Evolutionary conservation across 768 basidiomycete genomes (phyloP).

Genomic region (Holtermanniella nyarrowii): DNA sequence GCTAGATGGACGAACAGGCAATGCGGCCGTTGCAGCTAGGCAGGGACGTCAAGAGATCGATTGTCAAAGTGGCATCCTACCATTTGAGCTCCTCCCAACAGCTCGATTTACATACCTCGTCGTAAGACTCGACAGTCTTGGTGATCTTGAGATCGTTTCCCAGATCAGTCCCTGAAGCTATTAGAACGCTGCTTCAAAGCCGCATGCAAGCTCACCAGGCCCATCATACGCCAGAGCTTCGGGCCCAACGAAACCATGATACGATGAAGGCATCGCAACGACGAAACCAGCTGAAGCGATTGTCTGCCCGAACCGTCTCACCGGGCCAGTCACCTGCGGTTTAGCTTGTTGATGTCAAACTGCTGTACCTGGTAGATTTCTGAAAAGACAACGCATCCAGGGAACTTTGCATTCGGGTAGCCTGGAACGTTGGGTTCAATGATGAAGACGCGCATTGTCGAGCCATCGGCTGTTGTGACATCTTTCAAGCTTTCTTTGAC

Average conservation of each 20-base stretch:
- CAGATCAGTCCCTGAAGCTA: neutral
- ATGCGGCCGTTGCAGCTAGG: conserved; percentile 85
- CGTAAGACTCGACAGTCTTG: conserved; percentile 76
- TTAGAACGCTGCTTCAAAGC: neutral
- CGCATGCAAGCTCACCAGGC: conserved; percentile 52
- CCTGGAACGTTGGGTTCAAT: conserved; percentile 67
- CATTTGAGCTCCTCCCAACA: neutral
- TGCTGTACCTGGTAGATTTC: conserved; percentile 66
- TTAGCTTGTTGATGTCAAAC: neutral
- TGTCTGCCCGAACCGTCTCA: conserved; percentile 42
- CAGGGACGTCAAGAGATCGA: conserved; percentile 63
- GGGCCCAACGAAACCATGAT: conserved; percentile 86
- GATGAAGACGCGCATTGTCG: conserved; percentile 68
- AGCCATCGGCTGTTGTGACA: conserved; percentile 58
- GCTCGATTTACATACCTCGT: conserved; percentile 52
- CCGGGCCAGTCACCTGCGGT: conserved; percentile 68
- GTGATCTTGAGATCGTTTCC: conserved; percentile 51
- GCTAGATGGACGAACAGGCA: conserved; percentile 41
- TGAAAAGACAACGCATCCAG: conserved; percentile 55
- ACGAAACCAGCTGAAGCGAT: conserved; percentile 39
- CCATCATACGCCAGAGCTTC: conserved; percentile 83
- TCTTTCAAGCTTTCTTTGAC: conserved; percentile 71
- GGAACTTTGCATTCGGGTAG: conserved; percentile 84
- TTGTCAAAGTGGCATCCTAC: conserved; percentile 65
- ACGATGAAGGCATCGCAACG: conserved; percentile 44